These are phyloP conservation scores for Vicia faba DNA, from an alignment of 306 rosid species.

Conservation along the genomic window DNA sequence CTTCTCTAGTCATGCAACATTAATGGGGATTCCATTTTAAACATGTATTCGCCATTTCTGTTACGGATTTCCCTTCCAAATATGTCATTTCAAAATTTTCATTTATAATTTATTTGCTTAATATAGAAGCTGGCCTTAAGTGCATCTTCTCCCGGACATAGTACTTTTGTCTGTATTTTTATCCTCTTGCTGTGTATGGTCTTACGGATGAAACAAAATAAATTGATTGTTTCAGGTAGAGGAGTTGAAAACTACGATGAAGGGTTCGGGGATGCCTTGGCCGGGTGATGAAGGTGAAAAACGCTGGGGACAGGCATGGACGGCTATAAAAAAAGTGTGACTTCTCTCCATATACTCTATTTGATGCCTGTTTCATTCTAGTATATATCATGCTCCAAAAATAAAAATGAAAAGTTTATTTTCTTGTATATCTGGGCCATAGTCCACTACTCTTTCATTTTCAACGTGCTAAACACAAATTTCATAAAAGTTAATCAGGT, in stretches of 20 bases:
- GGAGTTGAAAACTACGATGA: conserved; percentile 80
- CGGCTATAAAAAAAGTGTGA: conserved; percentile 82
- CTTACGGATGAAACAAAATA: conserved; percentile 34
- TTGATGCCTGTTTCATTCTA: conserved; percentile 12
- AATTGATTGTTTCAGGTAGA: conserved; percentile 61
- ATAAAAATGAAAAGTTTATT: not conserved
- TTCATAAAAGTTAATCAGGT: conserved; percentile 13
- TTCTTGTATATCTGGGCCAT: conserved; percentile 25
- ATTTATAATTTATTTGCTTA: conserved; percentile 8
- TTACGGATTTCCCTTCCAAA: conserved; percentile 21
- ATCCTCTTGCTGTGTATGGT: conserved; percentile 23
- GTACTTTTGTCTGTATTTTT: not conserved
- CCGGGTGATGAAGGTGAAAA: conserved; percentile 97
- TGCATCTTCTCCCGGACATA: not conserved
- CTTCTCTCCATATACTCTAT: conserved; percentile 29
- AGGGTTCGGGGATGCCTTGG: conserved; percentile 99
- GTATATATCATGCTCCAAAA: conserved; percentile 13
- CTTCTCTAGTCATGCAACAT: conserved; percentile 4
- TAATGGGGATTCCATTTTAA: not conserved
- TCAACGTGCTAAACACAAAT: conserved; percentile 13
- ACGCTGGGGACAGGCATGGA: conserved; percentile 95
- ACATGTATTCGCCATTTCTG: not conserved
- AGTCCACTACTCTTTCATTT: conserved; percentile 8
- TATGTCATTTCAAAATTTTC: not conserved
- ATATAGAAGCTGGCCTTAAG: not conserved